These are phyloP conservation scores for Prunus salicina DNA, from an alignment of 306 rosid species.

Conservation along the genomic window DNA sequence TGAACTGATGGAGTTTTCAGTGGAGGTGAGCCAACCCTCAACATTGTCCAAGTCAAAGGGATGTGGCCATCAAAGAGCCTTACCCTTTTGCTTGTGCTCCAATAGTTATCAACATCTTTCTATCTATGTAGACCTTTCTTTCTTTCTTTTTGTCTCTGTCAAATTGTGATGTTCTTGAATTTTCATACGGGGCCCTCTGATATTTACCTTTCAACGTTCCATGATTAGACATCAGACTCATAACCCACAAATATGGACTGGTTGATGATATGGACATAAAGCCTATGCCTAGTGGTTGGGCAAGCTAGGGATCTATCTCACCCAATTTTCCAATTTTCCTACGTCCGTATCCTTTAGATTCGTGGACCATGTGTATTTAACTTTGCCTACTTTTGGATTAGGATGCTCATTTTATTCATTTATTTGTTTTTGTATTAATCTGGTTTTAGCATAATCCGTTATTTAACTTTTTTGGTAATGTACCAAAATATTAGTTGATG, in stretches of 20 bases:
- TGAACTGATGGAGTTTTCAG: not conserved
- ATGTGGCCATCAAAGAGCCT: not conserved
- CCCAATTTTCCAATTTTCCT: slow-evolving; percentile 7
- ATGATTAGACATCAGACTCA: slow-evolving; percentile 33
- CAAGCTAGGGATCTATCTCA: slow-evolving; percentile 23
- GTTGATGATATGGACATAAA: slow-evolving; percentile 28
- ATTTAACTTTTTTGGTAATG: no score
- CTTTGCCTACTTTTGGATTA: not conserved
- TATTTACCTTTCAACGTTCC: slow-evolving; percentile 31
- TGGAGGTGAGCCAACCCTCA: slow-evolving; percentile 22
- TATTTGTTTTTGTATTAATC: not conserved
- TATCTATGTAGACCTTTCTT: not conserved
- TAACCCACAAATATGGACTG: slow-evolving; percentile 30
- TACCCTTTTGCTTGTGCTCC: slow-evolving; percentile 12
- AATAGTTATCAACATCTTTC: slow-evolving; percentile 6
- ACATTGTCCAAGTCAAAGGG: slow-evolving; percentile 10
- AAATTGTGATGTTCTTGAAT: not conserved
- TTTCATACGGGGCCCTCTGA: slow-evolving; percentile 14
- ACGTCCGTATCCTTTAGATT: slow-evolving; percentile 18
- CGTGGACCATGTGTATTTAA: slow-evolving; percentile 25
- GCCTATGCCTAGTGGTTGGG: slow-evolving; percentile 15
- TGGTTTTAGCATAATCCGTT: no score
- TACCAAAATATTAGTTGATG: no score
- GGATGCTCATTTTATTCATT: not conserved
- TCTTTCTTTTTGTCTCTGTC: not conserved